Conservation (phyloP, 352 stramenopile genomes). For the Phytophthora tentaculata region DNA sequence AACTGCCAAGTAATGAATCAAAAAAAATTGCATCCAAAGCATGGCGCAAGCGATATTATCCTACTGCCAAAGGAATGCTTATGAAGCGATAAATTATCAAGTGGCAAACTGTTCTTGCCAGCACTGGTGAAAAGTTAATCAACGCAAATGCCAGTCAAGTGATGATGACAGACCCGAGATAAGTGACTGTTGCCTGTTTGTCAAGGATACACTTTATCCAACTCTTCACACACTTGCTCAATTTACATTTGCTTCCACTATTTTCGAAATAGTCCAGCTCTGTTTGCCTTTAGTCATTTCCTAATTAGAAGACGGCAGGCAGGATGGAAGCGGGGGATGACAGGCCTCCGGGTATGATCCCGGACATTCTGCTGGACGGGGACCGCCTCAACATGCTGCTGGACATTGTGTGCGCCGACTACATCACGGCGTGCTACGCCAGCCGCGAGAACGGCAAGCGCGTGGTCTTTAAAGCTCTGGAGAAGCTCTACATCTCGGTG, state of each 20-base stretch:
- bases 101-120: background rate
- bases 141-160: background rate
- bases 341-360: slow-evolving; percentile 41
- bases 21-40: slow-evolving; percentile 13
- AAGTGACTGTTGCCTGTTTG: slow-evolving; percentile 16
- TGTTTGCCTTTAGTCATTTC: slow-evolving; percentile 14
- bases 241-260: slow-evolving; percentile 6
- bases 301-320: background rate
- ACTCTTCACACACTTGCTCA: slow-evolving; percentile 1
- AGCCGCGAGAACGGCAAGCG: slow-evolving; percentile 86
- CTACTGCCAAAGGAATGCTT: too few relatives aligned
- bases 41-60: too few relatives aligned
- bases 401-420: slow-evolving; percentile 86
- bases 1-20: slow-evolving; percentile 23
- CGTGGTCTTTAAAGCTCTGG: slow-evolving; percentile 76
- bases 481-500: slow-evolving; percentile 85
- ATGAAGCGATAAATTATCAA: too few relatives aligned
- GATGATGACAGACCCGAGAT: slow-evolving; percentile 5
- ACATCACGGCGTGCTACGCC: slow-evolving; percentile 86
- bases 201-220: slow-evolving; percentile 20
- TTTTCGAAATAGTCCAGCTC: slow-evolving; percentile 17
- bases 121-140: background rate
- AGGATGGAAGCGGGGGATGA: slow-evolving; percentile 31
- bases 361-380: slow-evolving; percentile 71
- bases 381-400: slow-evolving; percentile 87